Conservation (phyloP, 108 stramenopile species). For the Cyclotella distinguenda region DNA sequence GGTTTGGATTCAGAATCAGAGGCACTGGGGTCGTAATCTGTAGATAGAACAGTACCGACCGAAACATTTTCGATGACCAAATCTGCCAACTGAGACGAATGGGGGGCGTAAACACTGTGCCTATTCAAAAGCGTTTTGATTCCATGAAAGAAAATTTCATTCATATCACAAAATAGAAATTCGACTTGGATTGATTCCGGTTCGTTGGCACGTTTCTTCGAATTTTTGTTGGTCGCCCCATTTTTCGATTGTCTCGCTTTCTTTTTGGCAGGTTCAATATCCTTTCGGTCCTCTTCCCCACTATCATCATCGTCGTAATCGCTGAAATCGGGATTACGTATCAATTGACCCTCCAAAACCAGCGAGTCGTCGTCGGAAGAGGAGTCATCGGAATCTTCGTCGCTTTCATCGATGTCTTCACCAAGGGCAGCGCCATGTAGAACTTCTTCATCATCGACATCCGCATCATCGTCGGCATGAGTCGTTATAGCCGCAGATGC, state of each 20-base stretch:
- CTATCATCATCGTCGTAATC: conserved; percentile 39
- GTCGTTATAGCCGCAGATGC: conserved; percentile 6
- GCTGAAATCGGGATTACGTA: conserved; percentile 67
- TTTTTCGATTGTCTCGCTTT: conserved; percentile 32
- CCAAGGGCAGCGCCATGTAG: conserved; percentile 12
- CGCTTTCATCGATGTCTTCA: conserved; percentile 10
- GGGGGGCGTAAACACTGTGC: conserved; percentile 54
- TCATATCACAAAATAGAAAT: conserved; percentile 83
- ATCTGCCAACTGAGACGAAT: conserved; percentile 68
- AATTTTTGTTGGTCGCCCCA: conserved; percentile 9
- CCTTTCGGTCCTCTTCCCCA: conserved; percentile 36
- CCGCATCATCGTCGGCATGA: conserved; percentile 45
- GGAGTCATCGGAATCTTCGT: conserved; percentile 25
- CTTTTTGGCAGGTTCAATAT: conserved; percentile 18
- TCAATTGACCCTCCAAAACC: conserved; percentile 70
- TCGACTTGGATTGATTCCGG: conserved; percentile 71
- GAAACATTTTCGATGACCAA: conserved; percentile 72
- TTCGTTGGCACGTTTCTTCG: conserved; percentile 39
- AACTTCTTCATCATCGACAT: conserved; percentile 31
- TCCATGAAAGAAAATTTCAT: conserved; percentile 80
- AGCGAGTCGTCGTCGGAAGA: conserved; percentile 50
- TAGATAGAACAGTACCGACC: conserved; percentile 77
- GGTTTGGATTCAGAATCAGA: background rate
- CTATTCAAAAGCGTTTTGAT: conserved; percentile 64
- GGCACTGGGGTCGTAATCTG: conserved; percentile 45